Conservation (phyloP, 2,329 filamentous ascomycete species). For the Bipolaris zeicola region DNA sequence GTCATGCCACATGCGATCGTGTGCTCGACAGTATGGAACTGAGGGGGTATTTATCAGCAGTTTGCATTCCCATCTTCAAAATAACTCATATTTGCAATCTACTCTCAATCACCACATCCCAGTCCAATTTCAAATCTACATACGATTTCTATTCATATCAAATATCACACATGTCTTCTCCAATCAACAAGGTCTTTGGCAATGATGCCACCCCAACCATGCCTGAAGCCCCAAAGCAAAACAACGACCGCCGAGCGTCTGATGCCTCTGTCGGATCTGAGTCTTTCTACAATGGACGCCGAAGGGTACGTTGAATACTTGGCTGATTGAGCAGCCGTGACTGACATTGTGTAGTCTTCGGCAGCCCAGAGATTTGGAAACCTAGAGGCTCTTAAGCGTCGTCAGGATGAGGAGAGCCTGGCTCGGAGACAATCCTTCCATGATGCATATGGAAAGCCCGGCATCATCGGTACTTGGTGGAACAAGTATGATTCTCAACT, state of each 20-base stretch:
- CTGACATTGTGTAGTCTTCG: constrained; percentile 35
- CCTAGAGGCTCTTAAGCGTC: constrained; percentile 43
- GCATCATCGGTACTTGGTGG: constrained; percentile 43
- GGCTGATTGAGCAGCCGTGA: neutral
- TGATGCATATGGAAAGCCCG: constrained; percentile 42
- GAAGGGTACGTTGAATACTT: constrained; percentile 30
- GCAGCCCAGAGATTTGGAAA: constrained; percentile 36
- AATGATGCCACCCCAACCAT: constrained; percentile 36
- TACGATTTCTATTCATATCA: neutral
- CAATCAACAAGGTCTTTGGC: constrained; percentile 43
- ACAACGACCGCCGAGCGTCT: constrained; percentile 40
- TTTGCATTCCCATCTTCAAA: constrained; percentile 1
- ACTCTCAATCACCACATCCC: neutral
- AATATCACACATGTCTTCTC: constrained; percentile 38
- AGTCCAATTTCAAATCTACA: too few species aligned
- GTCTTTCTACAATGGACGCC: constrained; percentile 32
- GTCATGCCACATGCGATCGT: constrained; percentile 35
- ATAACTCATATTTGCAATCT: neutral
- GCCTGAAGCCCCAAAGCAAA: constrained; percentile 43
- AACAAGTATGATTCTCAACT: constrained; percentile 32
- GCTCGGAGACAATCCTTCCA: constrained; percentile 40
- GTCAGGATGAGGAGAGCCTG: constrained; percentile 33
- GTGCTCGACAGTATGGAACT: constrained; percentile 21
- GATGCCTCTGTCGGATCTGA: constrained; percentile 36
- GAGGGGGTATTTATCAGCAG: constrained; percentile 24